Percentiles rank a stretch among this genome's conserved stretches.
Evolutionary conservation across 306 rosid species (phyloP).

Genomic region (Gastrolobium villosum): DNA sequence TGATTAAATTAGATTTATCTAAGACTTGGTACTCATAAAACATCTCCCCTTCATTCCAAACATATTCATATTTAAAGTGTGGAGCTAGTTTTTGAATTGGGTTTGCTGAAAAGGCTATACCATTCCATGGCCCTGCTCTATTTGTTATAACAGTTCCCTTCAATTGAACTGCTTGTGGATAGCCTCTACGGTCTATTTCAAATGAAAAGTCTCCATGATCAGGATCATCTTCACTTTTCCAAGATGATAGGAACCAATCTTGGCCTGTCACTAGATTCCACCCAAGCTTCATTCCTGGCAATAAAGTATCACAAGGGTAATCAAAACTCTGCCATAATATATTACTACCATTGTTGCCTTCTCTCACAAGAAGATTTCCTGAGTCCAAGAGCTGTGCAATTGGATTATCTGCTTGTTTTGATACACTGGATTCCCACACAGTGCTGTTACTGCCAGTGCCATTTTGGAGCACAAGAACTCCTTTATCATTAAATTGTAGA

Average conservation of each 20-base stretch:
- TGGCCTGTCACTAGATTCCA: constrained; percentile 19
- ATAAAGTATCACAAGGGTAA: constrained; percentile 43
- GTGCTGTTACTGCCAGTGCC: constrained; percentile 11
- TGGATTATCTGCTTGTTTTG: constrained; percentile 29
- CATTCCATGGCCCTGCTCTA: constrained; percentile 43
- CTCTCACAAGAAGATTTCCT: constrained; percentile 51
- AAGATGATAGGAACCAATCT: constrained; percentile 32
- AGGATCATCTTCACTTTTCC: constrained; percentile 42
- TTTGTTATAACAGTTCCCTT: not conserved
- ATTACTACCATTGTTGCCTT: not conserved
- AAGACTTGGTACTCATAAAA: not conserved
- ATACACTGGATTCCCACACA: constrained; percentile 33
- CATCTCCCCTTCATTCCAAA: constrained; percentile 18
- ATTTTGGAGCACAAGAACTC: constrained; percentile 33
- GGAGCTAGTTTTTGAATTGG: not conserved
- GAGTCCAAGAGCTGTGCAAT: constrained; percentile 45
- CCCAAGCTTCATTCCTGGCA: constrained; percentile 50
- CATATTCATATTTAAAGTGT: not conserved
- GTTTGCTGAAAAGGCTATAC: constrained; percentile 9
- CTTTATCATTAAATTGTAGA: constrained; percentile 28
- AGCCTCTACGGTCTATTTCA: constrained; percentile 23
- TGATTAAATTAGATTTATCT: not conserved
- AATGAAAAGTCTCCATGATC: not conserved
- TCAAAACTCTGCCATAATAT: constrained; percentile 48
- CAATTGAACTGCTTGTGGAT: constrained; percentile 34